Percentiles rank a stretch among this genome's conserved stretches.
Conservation (phyloP, 371 early-diverging fungal genomes). For the Circinella umbellata region DNA sequence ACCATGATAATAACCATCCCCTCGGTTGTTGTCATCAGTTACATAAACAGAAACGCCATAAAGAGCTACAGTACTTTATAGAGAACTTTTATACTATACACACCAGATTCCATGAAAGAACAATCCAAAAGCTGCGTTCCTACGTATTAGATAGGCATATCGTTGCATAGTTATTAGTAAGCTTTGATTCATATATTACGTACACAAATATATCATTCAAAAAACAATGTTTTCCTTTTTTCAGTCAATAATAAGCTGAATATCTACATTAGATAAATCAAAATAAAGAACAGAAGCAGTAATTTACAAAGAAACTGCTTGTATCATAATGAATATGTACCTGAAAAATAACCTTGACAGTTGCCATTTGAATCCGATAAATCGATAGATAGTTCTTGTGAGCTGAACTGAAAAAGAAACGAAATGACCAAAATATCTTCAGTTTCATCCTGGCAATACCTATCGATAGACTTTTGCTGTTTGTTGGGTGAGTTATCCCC, state of each 20-base stretch:
- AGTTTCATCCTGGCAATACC: constrained; percentile 59
- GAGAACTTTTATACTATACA: not conserved
- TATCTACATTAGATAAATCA: not conserved
- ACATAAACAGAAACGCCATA: too few species aligned
- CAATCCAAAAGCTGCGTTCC: constrained; percentile 48
- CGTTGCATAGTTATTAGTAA: not conserved
- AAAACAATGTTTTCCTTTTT: too few species aligned
- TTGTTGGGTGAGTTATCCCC: not conserved
- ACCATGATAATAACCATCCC: too few species aligned
- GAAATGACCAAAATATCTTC: constrained; percentile 66
- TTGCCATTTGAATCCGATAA: constrained; percentile 64
- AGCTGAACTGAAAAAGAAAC: constrained; percentile 62
- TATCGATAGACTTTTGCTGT: constrained; percentile 47
- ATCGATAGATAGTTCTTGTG: constrained; percentile 44
- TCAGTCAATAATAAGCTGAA: not conserved
- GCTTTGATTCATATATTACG: not conserved
- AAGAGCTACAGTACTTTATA: too few species aligned
- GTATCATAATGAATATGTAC: not conserved
- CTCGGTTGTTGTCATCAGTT: too few species aligned
- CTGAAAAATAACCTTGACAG: constrained; percentile 59
- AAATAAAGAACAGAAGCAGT: too few species aligned
- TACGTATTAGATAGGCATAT: not conserved
- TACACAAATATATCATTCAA: too few species aligned
- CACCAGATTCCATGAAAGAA: constrained; percentile 45
- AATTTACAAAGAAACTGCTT: too few species aligned